phyloP scores from a whole-genome alignment of 2,329 filamentous ascomycete genomes.

The Ustilaginoidea virens region DNA sequence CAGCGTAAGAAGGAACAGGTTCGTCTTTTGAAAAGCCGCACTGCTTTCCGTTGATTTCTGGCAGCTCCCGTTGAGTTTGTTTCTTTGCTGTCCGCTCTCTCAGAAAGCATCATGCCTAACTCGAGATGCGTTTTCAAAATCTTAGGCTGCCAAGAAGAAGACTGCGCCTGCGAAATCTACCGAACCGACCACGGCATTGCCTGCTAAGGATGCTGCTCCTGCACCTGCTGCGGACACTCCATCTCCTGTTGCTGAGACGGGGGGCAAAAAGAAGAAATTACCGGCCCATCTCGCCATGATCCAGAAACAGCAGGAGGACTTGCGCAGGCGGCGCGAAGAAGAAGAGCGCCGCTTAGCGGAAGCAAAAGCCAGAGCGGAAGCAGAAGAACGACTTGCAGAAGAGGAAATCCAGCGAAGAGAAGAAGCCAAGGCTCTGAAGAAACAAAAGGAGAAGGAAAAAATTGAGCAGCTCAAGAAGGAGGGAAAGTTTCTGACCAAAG shows the following conservation, averaged over 20 bases:
- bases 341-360: conserved; percentile 44
- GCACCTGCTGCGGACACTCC: conserved; percentile 25
- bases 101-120: no score
- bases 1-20: conserved; percentile 97
- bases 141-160: conserved; percentile 71
- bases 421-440: conserved; percentile 62
- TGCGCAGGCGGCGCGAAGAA: conserved; percentile 51
- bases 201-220: conserved; percentile 27
- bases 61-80: background rate
- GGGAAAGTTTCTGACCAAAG: conserved; percentile 75
- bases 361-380: conserved; percentile 48
- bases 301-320: conserved; percentile 71
- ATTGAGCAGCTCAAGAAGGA: conserved; percentile 80
- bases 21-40: conserved; percentile 7
- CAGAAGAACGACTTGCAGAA: conserved; percentile 45
- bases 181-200: conserved; percentile 17
- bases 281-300: conserved; percentile 56
- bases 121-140: background rate
- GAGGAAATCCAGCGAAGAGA: conserved; percentile 57
- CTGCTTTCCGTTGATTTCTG: background rate
- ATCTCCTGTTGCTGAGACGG: conserved; percentile 29
- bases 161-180: conserved; percentile 18
- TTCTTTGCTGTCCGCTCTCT: no score
- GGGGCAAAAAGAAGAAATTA: conserved; percentile 77
- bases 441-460: conserved; percentile 75